Evolutionary conservation across 2,329 filamentous ascomycete species (phyloP).

Genomic region (Alternaria sp.): DNA sequence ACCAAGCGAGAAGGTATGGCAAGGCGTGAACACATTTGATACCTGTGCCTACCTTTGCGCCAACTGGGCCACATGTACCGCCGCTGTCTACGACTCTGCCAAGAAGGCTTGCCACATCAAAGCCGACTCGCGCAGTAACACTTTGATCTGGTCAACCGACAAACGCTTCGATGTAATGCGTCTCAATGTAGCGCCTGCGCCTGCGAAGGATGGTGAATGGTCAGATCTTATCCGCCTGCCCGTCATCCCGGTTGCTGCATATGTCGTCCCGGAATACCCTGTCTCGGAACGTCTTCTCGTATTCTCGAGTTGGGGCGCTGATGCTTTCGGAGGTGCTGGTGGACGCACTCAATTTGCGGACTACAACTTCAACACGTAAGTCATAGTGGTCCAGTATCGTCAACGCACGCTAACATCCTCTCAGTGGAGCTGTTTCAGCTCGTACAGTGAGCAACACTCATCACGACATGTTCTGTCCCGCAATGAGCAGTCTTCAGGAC

Average conservation of each 20-base stretch:
- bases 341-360: conserved; percentile 34
- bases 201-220: conserved; percentile 29
- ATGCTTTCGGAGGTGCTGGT: conserved; percentile 33
- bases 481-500: conserved; percentile 32
- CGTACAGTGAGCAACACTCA: conserved; percentile 32
- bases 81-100: conserved; percentile 30
- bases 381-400: not conserved
- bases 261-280: conserved; percentile 35
- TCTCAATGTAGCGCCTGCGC: conserved; percentile 15
- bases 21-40: conserved; percentile 17
- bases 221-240: conserved; percentile 34
- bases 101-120: conserved; percentile 32
- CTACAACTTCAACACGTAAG: conserved; percentile 34
- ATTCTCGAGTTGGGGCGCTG: conserved; percentile 37
- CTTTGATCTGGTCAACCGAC: conserved; percentile 36
- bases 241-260: conserved; percentile 39
- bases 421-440: conserved; percentile 29
- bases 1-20: conserved; percentile 21
- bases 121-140: conserved; percentile 26
- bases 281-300: conserved; percentile 27
- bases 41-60: conserved; percentile 34
- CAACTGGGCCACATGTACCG: conserved; percentile 21
- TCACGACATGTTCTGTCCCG: conserved; percentile 39
- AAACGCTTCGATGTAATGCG: conserved; percentile 36
- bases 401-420: conserved; percentile 2